phyloP scores from a whole-genome alignment of 202 grass and related monocot species.

The Carex arenaria region DNA sequence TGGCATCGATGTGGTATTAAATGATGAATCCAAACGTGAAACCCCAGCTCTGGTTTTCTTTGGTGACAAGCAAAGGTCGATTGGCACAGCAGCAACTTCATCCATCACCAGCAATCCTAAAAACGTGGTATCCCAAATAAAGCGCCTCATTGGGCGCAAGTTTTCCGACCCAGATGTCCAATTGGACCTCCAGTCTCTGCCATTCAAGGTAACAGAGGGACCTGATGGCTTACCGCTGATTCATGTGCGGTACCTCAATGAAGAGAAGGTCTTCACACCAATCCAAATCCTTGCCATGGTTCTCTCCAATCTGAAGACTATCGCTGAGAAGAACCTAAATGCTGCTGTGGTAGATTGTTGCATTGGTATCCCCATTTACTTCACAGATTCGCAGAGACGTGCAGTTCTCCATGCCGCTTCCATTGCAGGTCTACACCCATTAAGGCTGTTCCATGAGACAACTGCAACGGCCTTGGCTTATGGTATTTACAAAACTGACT shows the following conservation, averaged over 20 bases:
- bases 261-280: slow-evolving; percentile 62
- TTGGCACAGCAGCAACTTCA: slow-evolving; percentile 68
- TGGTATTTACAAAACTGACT: slow-evolving; percentile 93
- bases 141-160: slow-evolving; percentile 76
- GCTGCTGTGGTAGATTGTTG: slow-evolving; percentile 75
- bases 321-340: slow-evolving; percentile 82
- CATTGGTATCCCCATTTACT: slow-evolving; percentile 87
- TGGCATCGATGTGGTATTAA: slow-evolving; percentile 90
- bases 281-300: slow-evolving; percentile 92
- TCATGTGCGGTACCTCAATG: slow-evolving; percentile 55
- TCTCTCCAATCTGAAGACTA: slow-evolving; percentile 76
- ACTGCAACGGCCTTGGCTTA: slow-evolving; percentile 88
- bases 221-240: slow-evolving; percentile 70
- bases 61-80: slow-evolving; percentile 93
- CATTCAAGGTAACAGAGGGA: slow-evolving; percentile 60
- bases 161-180: slow-evolving; percentile 72
- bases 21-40: slow-evolving; percentile 97
- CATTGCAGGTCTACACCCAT: slow-evolving; percentile 64
- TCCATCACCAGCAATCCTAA: slow-evolving; percentile 86
- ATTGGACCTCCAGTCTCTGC: slow-evolving; percentile 50
- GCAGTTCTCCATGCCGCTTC: slow-evolving; percentile 73
- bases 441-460: slow-evolving; percentile 86
- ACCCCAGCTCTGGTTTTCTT: slow-evolving; percentile 92
- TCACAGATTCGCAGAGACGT: slow-evolving; percentile 80
- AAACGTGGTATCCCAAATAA: slow-evolving; percentile 95